A percentile compares a stretch with the other conserved stretches of the same genome.
These are phyloP conservation scores for Cyclospora cayetanensis DNA, from an alignment of 169 alveolate genomes.

Conservation along the genomic window DNA sequence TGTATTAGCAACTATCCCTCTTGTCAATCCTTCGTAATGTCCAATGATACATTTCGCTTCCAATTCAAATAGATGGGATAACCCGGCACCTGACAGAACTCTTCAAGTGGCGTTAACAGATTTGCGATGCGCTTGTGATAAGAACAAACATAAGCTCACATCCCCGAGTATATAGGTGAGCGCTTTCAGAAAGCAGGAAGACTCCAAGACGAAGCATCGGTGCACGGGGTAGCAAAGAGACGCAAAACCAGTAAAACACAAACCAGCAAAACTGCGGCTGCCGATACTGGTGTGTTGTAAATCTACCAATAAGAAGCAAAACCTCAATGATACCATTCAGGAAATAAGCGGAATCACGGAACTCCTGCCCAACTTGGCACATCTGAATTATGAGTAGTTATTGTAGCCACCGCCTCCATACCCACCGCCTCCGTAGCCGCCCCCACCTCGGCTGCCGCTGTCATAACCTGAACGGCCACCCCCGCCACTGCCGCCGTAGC, in stretches of 20 bases:
- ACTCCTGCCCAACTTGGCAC: no score
- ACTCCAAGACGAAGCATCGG: no score
- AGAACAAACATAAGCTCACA: no score
- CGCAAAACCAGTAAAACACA: no score
- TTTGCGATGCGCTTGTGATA: slow-evolving; percentile 62
- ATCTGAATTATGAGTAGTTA: slow-evolving; percentile 38
- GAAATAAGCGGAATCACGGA: no score
- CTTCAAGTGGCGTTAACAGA: slow-evolving; percentile 37
- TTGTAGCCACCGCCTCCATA: slow-evolving; percentile 58
- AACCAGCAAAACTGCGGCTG: no score
- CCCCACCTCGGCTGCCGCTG: background rate
- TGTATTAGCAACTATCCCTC: slow-evolving; percentile 65
- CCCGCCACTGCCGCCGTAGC: slow-evolving; percentile 74
- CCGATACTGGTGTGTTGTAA: no score
- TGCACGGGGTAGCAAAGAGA: no score
- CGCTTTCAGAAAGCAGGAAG: no score
- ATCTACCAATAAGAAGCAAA: no score
- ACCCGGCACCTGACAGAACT: slow-evolving; percentile 69
- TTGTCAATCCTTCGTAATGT: slow-evolving; percentile 35
- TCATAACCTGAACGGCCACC: slow-evolving; percentile 74
- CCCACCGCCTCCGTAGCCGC: slow-evolving; percentile 51
- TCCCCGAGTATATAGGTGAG: no score
- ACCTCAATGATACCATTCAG: no score
- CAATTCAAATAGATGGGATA: slow-evolving; percentile 68
- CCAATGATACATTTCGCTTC: slow-evolving; percentile 40